Conservation (phyloP, 768 basidiomycete species). For the Lactarius vividus region DNA sequence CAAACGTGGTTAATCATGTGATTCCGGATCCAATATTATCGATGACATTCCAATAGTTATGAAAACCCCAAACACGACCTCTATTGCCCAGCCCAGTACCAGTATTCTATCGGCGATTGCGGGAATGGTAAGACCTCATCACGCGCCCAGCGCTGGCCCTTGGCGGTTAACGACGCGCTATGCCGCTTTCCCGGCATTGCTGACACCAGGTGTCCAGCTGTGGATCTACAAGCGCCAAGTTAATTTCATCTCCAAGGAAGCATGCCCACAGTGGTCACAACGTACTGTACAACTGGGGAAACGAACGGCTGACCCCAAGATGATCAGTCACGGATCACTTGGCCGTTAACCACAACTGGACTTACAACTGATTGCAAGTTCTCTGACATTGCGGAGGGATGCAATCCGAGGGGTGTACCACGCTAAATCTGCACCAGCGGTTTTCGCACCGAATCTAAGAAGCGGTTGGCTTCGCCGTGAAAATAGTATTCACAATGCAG, state of each 20-base stretch:
- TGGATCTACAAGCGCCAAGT: conserved; percentile 34
- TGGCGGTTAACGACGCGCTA: conserved; percentile 20
- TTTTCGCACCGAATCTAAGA: conserved; percentile 23
- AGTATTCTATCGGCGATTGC: conserved; percentile 21
- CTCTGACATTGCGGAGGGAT: conserved; percentile 28
- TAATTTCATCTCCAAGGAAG: conserved; percentile 17
- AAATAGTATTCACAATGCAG: neutral
- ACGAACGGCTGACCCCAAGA: conserved; percentile 51
- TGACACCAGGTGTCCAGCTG: conserved; percentile 39
- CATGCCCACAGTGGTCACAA: conserved; percentile 25
- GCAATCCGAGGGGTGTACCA: conserved; percentile 15
- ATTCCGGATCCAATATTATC: conserved; percentile 13
- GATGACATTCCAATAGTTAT: conserved; percentile 18
- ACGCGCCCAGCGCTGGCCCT: neutral
- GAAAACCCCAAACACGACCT: conserved; percentile 5
- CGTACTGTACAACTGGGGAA: conserved; percentile 69
- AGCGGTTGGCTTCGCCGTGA: neutral
- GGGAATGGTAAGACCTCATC: neutral
- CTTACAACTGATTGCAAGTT: conserved; percentile 29
- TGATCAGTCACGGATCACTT: conserved; percentile 24
- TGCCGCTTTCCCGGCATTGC: conserved; percentile 28
- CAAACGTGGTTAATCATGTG: conserved; percentile 13
- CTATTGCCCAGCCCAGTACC: conserved; percentile 18
- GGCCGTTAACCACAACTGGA: conserved; percentile 16
- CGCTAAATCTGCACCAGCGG: conserved; percentile 26